These are phyloP conservation scores for Cucurbita moschata DNA, from an alignment of 306 rosid genomes.

Conservation along the genomic window DNA sequence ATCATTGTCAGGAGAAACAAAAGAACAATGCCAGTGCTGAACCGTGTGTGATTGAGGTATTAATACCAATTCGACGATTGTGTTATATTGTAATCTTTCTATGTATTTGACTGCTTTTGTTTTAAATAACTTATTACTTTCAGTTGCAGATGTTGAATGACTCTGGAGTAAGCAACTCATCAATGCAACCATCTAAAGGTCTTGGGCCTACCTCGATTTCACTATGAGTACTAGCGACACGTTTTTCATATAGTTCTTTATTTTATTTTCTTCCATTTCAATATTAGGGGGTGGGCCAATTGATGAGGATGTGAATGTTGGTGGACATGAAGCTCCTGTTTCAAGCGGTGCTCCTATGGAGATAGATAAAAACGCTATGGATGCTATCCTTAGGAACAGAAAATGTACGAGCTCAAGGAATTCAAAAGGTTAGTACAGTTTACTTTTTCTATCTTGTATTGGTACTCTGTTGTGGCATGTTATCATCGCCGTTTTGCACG, in stretches of 20 bases:
- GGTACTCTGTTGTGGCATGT: background rate
- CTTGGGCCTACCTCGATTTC: constrained; percentile 6
- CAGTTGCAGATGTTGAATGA: constrained; percentile 57
- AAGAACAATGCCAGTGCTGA: constrained; percentile 33
- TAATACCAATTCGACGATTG: background rate
- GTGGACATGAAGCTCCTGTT: constrained; percentile 60
- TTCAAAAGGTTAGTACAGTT: constrained; percentile 32
- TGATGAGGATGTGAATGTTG: constrained; percentile 64
- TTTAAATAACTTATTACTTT: constrained; percentile 2
- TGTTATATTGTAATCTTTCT: background rate
- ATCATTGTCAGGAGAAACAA: constrained; percentile 38
- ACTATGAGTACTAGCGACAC: background rate
- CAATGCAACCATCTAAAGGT: constrained; percentile 79
- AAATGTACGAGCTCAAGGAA: constrained; percentile 26
- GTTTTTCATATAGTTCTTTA: background rate
- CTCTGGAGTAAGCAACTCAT: constrained; percentile 73
- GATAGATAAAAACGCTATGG: constrained; percentile 31
- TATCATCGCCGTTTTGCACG: background rate
- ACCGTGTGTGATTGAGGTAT: constrained; percentile 72
- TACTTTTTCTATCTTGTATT: background rate
- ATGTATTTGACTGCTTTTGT: background rate
- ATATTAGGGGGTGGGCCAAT: constrained; percentile 43
- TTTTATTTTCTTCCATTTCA: background rate
- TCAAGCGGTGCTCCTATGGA: constrained; percentile 48
- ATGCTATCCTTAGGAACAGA: constrained; percentile 12